Evolutionary conservation across 345 rosid genomes (phyloP).

Genomic region (Gossypium ekmanianum): DNA sequence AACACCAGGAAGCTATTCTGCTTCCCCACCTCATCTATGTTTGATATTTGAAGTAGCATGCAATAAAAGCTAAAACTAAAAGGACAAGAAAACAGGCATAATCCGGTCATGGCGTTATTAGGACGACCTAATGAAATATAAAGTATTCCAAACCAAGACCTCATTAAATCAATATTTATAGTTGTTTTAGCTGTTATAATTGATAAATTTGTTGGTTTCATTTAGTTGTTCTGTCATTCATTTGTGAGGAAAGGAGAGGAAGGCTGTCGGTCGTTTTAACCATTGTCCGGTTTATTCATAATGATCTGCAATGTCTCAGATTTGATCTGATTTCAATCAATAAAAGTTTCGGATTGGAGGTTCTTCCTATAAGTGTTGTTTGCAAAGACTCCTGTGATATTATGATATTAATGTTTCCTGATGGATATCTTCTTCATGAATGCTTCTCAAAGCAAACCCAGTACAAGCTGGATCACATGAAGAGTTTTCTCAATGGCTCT

Average conservation of each 20-base stretch:
- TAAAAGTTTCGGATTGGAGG: neutral
- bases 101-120: neutral
- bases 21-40: neutral
- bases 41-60: neutral
- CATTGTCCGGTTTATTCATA: neutral
- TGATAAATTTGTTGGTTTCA: too few species aligned
- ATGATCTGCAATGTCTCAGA: neutral
- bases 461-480: conserved; percentile 74
- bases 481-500: conserved; percentile 87
- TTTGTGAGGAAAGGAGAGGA: neutral
- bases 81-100: neutral
- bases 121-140: neutral
- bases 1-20: neutral
- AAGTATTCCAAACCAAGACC: neutral
- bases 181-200: too few species aligned
- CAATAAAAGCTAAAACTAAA: neutral
- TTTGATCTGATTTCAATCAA: neutral
- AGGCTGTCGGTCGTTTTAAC: neutral
- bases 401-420: neutral
- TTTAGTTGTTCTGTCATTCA: neutral
- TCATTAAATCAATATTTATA: neutral
- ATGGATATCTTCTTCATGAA: conserved; percentile 10
- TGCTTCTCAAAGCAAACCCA: conserved; percentile 62
- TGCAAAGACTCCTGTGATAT: neutral
- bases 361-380: neutral